phyloP scores from a whole-genome alignment of 345 rosid species.

The Gossypium stocksii region DNA sequence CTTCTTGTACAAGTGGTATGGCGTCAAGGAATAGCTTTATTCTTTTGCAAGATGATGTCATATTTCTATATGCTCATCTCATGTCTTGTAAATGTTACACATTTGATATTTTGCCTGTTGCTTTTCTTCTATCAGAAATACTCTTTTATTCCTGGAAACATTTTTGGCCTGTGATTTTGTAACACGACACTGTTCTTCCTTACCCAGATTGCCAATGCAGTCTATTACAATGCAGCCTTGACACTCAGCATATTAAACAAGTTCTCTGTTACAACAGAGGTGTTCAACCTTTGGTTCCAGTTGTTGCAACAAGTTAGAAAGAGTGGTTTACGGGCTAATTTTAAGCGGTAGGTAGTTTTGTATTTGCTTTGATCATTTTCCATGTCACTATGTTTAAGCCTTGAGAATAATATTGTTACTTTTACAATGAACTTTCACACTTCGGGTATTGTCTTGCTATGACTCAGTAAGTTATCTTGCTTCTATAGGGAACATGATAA shows the following conservation, averaged over 20 bases:
- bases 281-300: constrained; percentile 90
- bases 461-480: constrained; percentile 19
- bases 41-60: background rate
- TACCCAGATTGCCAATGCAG: constrained; percentile 84
- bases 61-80: background rate
- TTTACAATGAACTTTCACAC: background rate
- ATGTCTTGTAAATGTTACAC: background rate
- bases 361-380: background rate
- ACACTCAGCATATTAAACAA: constrained; percentile 74
- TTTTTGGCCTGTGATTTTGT: background rate
- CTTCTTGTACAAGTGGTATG: constrained; percentile 98
- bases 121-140: background rate
- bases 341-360: constrained; percentile 54
- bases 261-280: constrained; percentile 68
- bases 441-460: background rate
- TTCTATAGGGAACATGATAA: constrained; percentile 82
- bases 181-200: background rate
- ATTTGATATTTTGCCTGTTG: background rate
- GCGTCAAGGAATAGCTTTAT: constrained; percentile 8
- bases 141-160: background rate
- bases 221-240: constrained; percentile 82
- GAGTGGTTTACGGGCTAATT: constrained; percentile 71
- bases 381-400: background rate
- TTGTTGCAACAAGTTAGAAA: constrained; percentile 89
- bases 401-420: background rate